Base-by-base conservation (phyloP, 2,329 filamentous ascomycete species). In the Neoscytalidium dimidiatum region DNA sequence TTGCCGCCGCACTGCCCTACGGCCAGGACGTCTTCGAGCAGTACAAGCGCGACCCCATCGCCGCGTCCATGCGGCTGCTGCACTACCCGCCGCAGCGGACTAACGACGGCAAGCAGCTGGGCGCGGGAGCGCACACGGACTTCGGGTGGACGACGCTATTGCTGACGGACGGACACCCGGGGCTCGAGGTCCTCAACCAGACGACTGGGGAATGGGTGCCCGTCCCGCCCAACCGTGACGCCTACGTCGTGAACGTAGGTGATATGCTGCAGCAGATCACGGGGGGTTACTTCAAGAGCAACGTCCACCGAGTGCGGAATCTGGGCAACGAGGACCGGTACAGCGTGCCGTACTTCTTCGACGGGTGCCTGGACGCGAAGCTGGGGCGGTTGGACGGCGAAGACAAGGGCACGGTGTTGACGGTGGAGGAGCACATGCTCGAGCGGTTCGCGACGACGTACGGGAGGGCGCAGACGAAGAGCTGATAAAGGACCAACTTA, bases 141-240 rank as follows among this genome's bases (percentile, higher is more conserved):
- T 87, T 85, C 67, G 83, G 84, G n/a, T 81, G 81, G 52, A 80
- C 87, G 49, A 87, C 85, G 0, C 76, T 87, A 31, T 79, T 87
- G 11, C 77, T 86, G 3, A 84, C 86, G 69, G 83, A 84, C 65
- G 74, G 75, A 2, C 51, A 81, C 14, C 79, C 81, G 31, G 85
- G 84, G 0, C 77, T 87, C 1, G 79, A 87, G 68, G 83, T 87
- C 3, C 35, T 66, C 14, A 78, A 82, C 62, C 79, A 85, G 65
- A 72, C 74, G 17, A 80, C 79, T 9, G 73, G 77, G 13, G 74
- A 76, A 7, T 86, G 82, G 83, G 77, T 79, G 8, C 6, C 41
- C 5, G 74, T 79, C 1, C 72, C 74, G 0, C 71, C 73, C 1
- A 69, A 72, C 38, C 69, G 72, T 66, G 69, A 72, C 31, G 70